Percentiles rank a stretch among this genome's conserved stretches.
Evolutionary conservation across 2,329 filamentous ascomycete genomes (phyloP).

Genomic region (Talaromyces sp.): DNA sequence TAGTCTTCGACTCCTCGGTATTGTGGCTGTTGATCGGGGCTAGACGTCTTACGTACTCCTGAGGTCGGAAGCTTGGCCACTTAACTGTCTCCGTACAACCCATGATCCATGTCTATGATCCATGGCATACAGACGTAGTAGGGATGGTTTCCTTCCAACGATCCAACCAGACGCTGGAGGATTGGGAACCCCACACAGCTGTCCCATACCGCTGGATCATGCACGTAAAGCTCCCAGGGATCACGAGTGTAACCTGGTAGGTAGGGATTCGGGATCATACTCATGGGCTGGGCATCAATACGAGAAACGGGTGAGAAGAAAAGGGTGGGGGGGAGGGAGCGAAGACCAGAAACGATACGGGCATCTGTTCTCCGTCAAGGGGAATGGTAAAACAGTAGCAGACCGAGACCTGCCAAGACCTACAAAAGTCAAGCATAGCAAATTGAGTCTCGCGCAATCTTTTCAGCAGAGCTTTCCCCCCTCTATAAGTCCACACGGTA

Average conservation of each 20-base stretch:
- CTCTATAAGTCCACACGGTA: not conserved
- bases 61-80: not conserved
- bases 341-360: not conserved
- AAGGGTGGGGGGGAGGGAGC: not conserved
- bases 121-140: not conserved
- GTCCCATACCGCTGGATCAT: slow-evolving; percentile 4
- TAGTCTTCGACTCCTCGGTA: not conserved
- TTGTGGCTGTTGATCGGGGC: not conserved
- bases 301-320: not conserved
- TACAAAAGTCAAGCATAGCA: not conserved
- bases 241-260: not conserved
- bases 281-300: not conserved
- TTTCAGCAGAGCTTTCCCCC: not conserved
- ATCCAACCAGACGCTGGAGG: not conserved
- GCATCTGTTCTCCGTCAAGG: slow-evolving; percentile 4
- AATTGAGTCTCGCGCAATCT: not conserved
- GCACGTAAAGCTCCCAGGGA: not conserved
- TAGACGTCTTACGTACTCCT: not conserved
- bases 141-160: not conserved
- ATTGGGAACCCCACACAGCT: not conserved
- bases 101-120: not conserved
- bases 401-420: not conserved
- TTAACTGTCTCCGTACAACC: not conserved
- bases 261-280: not conserved
- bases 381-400: not conserved